Evolutionary conservation across 176 grass and related monocot species (phyloP), one percentile per base, ranked within the genome.

Genomic region (Ananas comosus): DNA sequence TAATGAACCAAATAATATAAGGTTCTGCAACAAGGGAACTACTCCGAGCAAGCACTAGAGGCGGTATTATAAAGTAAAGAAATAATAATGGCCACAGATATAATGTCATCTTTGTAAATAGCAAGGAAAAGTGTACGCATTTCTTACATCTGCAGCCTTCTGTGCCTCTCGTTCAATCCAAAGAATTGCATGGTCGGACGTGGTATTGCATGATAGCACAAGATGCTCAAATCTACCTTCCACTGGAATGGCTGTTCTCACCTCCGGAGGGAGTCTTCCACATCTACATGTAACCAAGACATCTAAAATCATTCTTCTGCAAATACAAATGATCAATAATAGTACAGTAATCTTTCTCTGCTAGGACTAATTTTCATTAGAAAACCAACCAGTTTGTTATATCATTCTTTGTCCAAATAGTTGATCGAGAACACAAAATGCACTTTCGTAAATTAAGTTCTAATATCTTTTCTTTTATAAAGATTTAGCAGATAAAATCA

Each of bases 181-280:
- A 84, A 65, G 33, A 93, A 99, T 80, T n/a, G 24, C 95, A 83
- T 99, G 95, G 80, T 99, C 95, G 50, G 95, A 80, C 74, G 89
- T 99, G 58, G 87, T 80, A 88, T 83, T 99, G 64, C 95, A 99
- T 48, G 95, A 99, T 74, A 99, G 69, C 57, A 99, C 95, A 84
- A 99, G 52, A 85, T 99, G 95, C 76, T 99, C 95, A 83, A 99
- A 99, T 71, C 95, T 85, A 6, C 80, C 87, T 76, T 99, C 87
- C 48, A 99, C 87, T 63, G 95, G 95, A 88, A 99, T 99, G 54
- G 95, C 90, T 71, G 95, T 99, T 70, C 72, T 94, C 59, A 94
- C 87, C 64, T 88, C 90, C 73, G 95, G 95, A 18, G 95, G 95
- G 73, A 75, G 94, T 85, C 95, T 88, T 83, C 82, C 90, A 66